Conservation (phyloP, 176 grass and related monocot species). For the Dactylis glomerata region DNA sequence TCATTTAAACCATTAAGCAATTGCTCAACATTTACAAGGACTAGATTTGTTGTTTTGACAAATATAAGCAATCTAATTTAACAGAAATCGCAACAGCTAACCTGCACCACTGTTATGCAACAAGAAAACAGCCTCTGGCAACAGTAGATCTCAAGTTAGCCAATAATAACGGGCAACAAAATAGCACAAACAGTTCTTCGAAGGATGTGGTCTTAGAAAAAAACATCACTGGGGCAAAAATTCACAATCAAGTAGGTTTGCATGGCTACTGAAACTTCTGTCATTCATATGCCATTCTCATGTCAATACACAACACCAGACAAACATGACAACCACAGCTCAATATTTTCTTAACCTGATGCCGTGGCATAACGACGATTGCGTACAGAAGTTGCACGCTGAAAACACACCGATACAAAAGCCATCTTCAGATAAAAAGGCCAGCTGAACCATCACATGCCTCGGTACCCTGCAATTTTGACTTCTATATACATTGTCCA, state of each 20-base stretch:
- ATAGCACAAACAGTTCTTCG: too few species aligned
- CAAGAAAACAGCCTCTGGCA: background rate
- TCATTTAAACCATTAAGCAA: too few species aligned
- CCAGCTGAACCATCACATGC: slow-evolving; percentile 3
- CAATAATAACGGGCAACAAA: background rate
- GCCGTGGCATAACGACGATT: background rate
- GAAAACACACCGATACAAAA: background rate
- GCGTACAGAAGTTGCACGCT: background rate
- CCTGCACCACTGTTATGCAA: background rate
- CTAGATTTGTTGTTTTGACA: background rate
- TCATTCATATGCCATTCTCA: background rate
- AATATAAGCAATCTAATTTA: background rate
- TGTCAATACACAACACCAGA: background rate
- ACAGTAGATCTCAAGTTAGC: background rate
- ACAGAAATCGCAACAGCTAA: background rate
- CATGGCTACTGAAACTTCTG: background rate
- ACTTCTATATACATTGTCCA: slow-evolving; percentile 34
- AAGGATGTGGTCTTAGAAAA: background rate
- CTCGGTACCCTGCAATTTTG: background rate
- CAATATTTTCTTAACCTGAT: background rate
- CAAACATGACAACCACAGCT: background rate
- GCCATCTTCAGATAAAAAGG: background rate
- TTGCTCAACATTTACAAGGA: background rate
- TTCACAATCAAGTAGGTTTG: background rate
- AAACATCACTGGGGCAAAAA: background rate